Percentiles rank a stretch among this genome's conserved stretches.
Evolutionary conservation across 163 green algal genomes (phyloP).

Genomic region (Picocystis sp.): DNA sequence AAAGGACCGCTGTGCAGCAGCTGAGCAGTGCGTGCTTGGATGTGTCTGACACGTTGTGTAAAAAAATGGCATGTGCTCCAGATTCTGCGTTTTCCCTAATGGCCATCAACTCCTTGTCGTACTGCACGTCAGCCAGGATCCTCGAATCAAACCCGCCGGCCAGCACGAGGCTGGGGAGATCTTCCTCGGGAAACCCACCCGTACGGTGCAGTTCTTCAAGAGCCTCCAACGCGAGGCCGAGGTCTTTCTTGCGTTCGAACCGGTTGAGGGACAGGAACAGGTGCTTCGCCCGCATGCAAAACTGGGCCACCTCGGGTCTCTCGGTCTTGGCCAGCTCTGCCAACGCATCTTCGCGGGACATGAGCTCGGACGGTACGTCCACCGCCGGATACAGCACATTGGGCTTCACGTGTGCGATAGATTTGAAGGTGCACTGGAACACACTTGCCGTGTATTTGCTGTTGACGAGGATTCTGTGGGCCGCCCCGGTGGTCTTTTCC

Average conservation of each 20-base stretch:
- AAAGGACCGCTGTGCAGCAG: constrained; percentile 50
- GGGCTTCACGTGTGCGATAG: constrained; percentile 35
- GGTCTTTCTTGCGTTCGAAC: constrained; percentile 91
- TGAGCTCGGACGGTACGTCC: constrained; percentile 22
- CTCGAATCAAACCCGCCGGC: constrained; percentile 67
- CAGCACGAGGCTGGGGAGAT: constrained; percentile 26
- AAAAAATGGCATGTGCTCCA: constrained; percentile 28
- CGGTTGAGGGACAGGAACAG: constrained; percentile 92
- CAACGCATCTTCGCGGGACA: neutral
- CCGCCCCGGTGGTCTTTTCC: constrained; percentile 59
- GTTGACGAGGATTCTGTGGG: constrained; percentile 83
- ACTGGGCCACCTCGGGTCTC: neutral
- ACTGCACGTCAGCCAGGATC: constrained; percentile 68
- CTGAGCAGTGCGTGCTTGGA: constrained; percentile 37
- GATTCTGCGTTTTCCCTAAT: constrained; percentile 13
- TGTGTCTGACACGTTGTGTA: constrained; percentile 58
- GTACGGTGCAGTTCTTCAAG: constrained; percentile 32
- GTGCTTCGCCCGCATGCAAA: constrained; percentile 1
- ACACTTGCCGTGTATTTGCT: constrained; percentile 33
- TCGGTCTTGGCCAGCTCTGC: neutral
- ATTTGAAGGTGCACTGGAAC: constrained; percentile 67
- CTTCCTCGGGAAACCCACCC: neutral
- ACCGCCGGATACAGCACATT: constrained; percentile 74
- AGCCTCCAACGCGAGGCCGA: constrained; percentile 28
- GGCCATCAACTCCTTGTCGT: constrained; percentile 46